Evolutionary conservation across 1,284 basidiomycete species (phyloP), one percentile per base, ranked within the genome.

Genomic region (Thecaphora frezii): DNA sequence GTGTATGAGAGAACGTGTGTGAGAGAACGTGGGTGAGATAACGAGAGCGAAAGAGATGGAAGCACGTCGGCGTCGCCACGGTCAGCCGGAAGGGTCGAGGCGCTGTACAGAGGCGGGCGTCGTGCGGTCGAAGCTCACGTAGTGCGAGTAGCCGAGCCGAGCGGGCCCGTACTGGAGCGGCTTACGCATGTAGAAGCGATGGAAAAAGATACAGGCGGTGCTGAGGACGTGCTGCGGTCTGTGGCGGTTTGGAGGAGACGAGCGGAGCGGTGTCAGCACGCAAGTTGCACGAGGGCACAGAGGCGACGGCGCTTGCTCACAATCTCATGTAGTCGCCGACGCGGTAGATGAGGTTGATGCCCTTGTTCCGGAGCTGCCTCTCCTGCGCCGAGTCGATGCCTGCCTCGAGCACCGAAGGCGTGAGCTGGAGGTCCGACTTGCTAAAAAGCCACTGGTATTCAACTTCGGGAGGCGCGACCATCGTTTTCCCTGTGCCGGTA

Each of bases 151-250:
- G 22, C 78, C 51, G 55, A 24, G 88, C 85, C 77, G 90, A 89
- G 72, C 91, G 87, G 71, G 88, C 85, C 60, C 62, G 39, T 60
- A 48, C 38, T 65, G 59, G 30, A 75, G 51, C 23, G 91, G 87
- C 73, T 86, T 87, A 49, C 93, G 85, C 91, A 96, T 93, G 81
- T 90, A 96, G 81, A 96, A 96, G 14, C 93, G 86, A 80, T 96
- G 93, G 62, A 94, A 89, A 84, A 91, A 91, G 4, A 88, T 89
- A 25, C 90, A 88, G 18, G 90, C 91, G 0, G 74, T 70, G 12
- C 64, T 63, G 55, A 72, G 64, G 24, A 77, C 74, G 42, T 77
- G 73, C 42, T 73, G 22, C 24, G 23, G 12, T 13, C 8, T 28
- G 30, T 28, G 28, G 28, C 28, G 28, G 28, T 7, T 13, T 5